These are phyloP conservation scores for Aspergillus felis DNA, from an alignment of 2,329 filamentous ascomycete species.

Conservation along the genomic window DNA sequence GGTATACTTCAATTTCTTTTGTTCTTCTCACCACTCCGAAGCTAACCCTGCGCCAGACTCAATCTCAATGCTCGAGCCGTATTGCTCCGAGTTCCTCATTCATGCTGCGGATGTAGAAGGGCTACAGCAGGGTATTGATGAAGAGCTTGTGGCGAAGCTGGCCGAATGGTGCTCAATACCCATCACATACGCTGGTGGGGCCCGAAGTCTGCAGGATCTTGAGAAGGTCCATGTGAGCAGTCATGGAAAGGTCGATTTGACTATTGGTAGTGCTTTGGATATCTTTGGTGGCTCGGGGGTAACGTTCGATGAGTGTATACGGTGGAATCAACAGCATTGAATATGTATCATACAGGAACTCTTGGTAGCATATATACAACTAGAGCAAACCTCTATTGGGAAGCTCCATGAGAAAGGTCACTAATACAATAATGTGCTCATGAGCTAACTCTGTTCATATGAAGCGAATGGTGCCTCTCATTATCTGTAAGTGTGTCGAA, in stretches of 20 bases:
- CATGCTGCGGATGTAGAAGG: conserved; percentile 97
- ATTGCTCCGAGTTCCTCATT: conserved; percentile 94
- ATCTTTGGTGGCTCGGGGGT: conserved; percentile 89
- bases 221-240: conserved; percentile 77
- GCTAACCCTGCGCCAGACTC: conserved; percentile 56
- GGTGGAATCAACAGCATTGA: conserved; percentile 65
- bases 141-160: conserved; percentile 71
- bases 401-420: neutral
- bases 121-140: conserved; percentile 84
- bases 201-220: conserved; percentile 73
- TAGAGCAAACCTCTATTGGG: neutral
- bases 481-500: neutral
- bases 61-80: conserved; percentile 76
- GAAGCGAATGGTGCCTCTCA: neutral
- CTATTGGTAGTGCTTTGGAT: conserved; percentile 93
- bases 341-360: conserved; percentile 2
- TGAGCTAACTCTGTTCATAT: neutral
- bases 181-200: conserved; percentile 95
- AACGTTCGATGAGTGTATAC: conserved; percentile 81
- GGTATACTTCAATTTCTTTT: conserved; percentile 50
- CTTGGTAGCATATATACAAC: neutral
- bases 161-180: conserved; percentile 86
- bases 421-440: neutral
- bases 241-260: conserved; percentile 78
- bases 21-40: neutral